Evolutionary conservation across 1,284 basidiomycete genomes (phyloP).

Genomic region (Agaricales sp.): DNA sequence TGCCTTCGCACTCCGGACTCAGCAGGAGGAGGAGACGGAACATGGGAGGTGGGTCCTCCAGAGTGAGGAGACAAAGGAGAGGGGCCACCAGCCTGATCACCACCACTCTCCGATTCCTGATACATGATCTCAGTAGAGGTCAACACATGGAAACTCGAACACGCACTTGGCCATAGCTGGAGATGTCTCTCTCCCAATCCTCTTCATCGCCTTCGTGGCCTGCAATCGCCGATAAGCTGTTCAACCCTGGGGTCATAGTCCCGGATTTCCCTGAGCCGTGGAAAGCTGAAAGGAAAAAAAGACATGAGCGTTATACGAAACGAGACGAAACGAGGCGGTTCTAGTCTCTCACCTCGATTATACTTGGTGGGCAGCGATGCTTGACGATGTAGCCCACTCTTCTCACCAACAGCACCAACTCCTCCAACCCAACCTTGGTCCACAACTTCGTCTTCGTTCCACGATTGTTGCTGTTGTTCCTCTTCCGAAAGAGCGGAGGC

Average conservation of each 20-base stretch:
- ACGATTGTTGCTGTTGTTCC: constrained; percentile 58
- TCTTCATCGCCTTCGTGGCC: constrained; percentile 80
- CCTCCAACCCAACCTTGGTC: constrained; percentile 71
- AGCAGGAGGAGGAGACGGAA: constrained; percentile 61
- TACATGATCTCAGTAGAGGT: neutral
- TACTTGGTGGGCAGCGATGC: constrained; percentile 72
- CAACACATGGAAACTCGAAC: constrained; percentile 6
- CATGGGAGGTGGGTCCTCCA: constrained; percentile 27
- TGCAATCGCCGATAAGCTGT: constrained; percentile 70
- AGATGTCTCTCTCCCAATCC: constrained; percentile 66
- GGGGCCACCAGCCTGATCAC: constrained; percentile 12
- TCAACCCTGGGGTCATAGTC: constrained; percentile 59
- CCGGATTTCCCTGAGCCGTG: constrained; percentile 44
- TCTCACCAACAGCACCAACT: constrained; percentile 74
- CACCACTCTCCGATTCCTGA: constrained; percentile 2
- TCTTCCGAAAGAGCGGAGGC: constrained; percentile 35
- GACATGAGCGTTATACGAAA: constrained; percentile 13
- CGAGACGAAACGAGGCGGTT: constrained; percentile 2
- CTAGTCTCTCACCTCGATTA: constrained; percentile 53
- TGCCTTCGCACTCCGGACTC: constrained; percentile 63
- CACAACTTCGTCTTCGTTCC: constrained; percentile 69
- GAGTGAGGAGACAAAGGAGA: constrained; percentile 59
- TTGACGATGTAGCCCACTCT: constrained; percentile 68
- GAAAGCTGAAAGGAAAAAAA: constrained; percentile 24
- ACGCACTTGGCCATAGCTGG: constrained; percentile 23